A percentile compares a stretch with the other conserved stretches of the same genome.
Conservation (phyloP, 1,284 basidiomycete genomes). For the Afroboletus lepidellus region DNA sequence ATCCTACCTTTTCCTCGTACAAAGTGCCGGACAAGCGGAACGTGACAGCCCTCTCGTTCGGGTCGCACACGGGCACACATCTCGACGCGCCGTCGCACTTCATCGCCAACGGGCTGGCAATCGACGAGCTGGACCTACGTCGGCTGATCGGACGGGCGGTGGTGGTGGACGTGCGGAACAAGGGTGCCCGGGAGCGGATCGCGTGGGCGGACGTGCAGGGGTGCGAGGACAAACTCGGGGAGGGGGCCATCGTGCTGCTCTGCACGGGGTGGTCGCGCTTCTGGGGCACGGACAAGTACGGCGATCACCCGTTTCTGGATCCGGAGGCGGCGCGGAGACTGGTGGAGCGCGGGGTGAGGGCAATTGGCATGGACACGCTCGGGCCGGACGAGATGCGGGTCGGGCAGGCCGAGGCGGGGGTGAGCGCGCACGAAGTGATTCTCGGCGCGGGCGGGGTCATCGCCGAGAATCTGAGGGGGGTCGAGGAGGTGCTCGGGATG, state of each 20-base stretch:
- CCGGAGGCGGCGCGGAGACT: constrained; percentile 48
- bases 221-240: constrained; percentile 30
- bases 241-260: constrained; percentile 45
- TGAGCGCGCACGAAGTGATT: constrained; percentile 47
- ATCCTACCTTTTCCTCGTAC: constrained; percentile 19
- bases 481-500: constrained; percentile 43
- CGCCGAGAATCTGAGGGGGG: constrained; percentile 61
- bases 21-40: constrained; percentile 4
- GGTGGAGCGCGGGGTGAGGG: constrained; percentile 48
- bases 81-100: constrained; percentile 73
- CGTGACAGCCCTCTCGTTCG: constrained; percentile 21
- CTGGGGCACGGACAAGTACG: constrained; percentile 50
- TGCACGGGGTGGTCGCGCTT: constrained; percentile 59
- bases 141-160: constrained; percentile 50
- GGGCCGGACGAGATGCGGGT: constrained; percentile 53
- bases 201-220: constrained; percentile 44
- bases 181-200: constrained; percentile 46
- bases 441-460: constrained; percentile 57
- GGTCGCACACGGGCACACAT: constrained; percentile 55
- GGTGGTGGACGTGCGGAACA: constrained; percentile 46
- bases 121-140: constrained; percentile 53
- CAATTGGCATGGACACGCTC: constrained; percentile 59
- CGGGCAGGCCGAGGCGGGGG: constrained; percentile 32
- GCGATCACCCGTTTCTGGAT: constrained; percentile 59
- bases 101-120: constrained; percentile 45